Base-by-base conservation (phyloP, 805 yeast species). In the Saturnispora sanitii region DNA sequence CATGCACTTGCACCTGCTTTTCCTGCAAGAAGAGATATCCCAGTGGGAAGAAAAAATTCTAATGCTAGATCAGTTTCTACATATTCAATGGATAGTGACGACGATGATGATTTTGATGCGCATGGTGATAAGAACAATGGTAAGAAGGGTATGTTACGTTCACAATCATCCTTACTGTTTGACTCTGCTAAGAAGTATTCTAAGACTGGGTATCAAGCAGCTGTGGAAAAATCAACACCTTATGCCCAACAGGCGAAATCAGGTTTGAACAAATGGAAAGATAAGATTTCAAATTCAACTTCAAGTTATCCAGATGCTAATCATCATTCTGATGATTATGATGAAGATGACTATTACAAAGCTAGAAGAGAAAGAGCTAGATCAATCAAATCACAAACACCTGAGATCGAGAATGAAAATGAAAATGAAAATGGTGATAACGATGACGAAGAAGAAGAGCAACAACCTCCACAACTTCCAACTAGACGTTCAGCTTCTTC, bases 401-500 rank as follows among this genome's bases (percentile, higher is more conserved):
- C 26, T 3, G 26, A 27, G 12, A 13, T 19, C 8, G 44, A 43
- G 15, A 31, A 29, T 23, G 18, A 33, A 11, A 34, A 19, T 13
- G 19, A 35, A 7, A 44, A 49, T 35, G 29, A 21, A 5, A 43
- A 44, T 33, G 38, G 40, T n/a, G 54, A 49, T 21, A 58, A 52
- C 37, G 58, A 55, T 28, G 52, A 29, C 58, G 57, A n/a, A 47
- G 50, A 12, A 7, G 15, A 13, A 28, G n/a, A 12, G 6, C 7
- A 28, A 13, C 38, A 53, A 22, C 58, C 59, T 12, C 35, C 41
- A 13, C 47, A 58, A 34, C 55, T 47, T 13, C 35, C 36, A 16
- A 25, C 38, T 35, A n/a, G n/a, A n/a, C n/a, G n/a, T n/a, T n/a
- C n/a, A n/a, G n/a, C n/a, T n/a, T n/a, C n/a, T n/a, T n/a, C n/a